Conservation (phyloP, 768 basidiomycete species). For the Porpolomopsis calyptriformis region DNA sequence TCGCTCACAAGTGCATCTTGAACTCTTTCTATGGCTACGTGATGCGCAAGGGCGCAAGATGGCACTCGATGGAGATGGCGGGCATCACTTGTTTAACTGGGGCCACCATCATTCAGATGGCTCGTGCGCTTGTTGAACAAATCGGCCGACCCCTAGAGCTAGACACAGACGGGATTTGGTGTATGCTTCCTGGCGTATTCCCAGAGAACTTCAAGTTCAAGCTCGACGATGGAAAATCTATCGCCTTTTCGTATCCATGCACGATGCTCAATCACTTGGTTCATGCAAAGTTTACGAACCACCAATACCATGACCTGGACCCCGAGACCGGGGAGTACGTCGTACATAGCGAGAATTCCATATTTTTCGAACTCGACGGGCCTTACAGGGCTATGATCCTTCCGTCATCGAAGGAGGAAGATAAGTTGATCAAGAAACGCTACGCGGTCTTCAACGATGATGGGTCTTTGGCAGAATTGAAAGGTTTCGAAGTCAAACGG, state of each 20-base stretch:
- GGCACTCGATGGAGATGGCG: slow-evolving; percentile 99
- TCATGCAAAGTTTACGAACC: slow-evolving; percentile 88
- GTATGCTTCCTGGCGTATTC: slow-evolving; percentile 97
- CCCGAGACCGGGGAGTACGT: slow-evolving; percentile 74
- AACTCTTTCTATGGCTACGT: slow-evolving; percentile 99
- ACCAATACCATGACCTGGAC: slow-evolving; percentile 93
- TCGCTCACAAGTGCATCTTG: slow-evolving; percentile 98
- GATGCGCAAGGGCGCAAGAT: slow-evolving; percentile 97
- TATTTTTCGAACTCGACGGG: slow-evolving; percentile 98
- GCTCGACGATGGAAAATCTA: slow-evolving; percentile 74
- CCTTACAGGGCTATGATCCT: slow-evolving; percentile 99
- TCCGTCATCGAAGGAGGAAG: slow-evolving; percentile 98
- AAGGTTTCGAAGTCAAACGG: slow-evolving; percentile 98
- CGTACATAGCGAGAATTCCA: slow-evolving; percentile 91
- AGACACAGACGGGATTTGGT: slow-evolving; percentile 99
- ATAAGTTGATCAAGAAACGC: slow-evolving; percentile 95
- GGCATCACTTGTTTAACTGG: slow-evolving; percentile 98
- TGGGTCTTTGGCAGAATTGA: slow-evolving; percentile 92
- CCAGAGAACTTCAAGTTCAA: slow-evolving; percentile 98
- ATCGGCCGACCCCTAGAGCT: slow-evolving; percentile 95
- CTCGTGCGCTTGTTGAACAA: slow-evolving; percentile 91
- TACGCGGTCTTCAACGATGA: slow-evolving; percentile 99
- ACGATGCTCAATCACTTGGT: slow-evolving; percentile 99
- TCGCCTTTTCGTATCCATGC: slow-evolving; percentile 91
- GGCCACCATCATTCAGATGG: slow-evolving; percentile 98